Evolutionary conservation across 495 filamentous ascomycete species (phyloP).

Genomic region (Neurospora sp.): DNA sequence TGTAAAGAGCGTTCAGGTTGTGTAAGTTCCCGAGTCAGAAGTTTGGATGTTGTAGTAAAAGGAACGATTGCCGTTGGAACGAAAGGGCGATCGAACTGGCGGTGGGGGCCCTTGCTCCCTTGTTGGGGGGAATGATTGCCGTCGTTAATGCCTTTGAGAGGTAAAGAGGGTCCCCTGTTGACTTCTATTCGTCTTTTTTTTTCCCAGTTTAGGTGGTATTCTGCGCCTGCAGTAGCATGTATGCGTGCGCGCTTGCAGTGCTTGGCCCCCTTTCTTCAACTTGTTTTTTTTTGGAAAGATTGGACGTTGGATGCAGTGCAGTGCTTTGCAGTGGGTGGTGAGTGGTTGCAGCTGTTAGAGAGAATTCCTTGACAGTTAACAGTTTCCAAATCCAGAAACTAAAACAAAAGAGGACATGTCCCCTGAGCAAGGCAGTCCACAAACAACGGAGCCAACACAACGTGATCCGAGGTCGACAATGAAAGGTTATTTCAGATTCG

Average conservation of each 20-base stretch:
- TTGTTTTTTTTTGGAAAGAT: not conserved
- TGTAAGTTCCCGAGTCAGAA: not conserved
- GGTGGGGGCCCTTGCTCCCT: not conserved
- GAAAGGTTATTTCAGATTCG: not conserved
- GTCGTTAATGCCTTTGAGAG: not conserved
- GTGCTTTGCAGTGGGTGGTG: not conserved
- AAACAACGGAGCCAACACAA: not conserved
- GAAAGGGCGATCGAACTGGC: not conserved
- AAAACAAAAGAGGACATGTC: not conserved
- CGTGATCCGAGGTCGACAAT: not conserved
- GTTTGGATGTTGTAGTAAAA: not conserved
- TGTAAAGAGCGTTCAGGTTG: not conserved
- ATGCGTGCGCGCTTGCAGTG: not conserved
- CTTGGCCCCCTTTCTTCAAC: not conserved
- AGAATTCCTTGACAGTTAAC: not conserved
- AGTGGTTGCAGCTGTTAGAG: not conserved
- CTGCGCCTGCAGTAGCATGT: not conserved
- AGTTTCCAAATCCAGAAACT: not conserved
- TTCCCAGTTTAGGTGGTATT: not conserved
- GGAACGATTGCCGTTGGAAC: not conserved
- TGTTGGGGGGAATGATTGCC: not conserved
- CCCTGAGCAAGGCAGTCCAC: not conserved
- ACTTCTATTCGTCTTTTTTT: not conserved
- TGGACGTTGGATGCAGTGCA: not conserved
- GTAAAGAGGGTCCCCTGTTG: not conserved